phyloP scores from a whole-genome alignment of 148 eudicot species.

The Arbutus unedo region DNA sequence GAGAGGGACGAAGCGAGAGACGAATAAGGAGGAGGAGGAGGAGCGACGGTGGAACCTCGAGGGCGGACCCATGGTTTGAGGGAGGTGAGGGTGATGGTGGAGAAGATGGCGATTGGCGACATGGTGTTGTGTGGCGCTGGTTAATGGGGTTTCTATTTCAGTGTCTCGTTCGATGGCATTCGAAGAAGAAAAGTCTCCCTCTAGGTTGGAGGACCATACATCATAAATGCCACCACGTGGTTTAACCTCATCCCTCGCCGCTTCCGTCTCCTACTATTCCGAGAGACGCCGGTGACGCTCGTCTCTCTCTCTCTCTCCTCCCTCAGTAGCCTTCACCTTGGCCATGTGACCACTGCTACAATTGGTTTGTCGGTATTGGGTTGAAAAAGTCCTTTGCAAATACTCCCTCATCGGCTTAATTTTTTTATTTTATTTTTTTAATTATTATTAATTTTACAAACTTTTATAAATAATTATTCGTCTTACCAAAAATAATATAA shows the following conservation, averaged over 20 bases:
- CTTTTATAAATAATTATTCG: no score
- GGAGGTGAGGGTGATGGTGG: background rate
- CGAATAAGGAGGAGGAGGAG: constrained; percentile 31
- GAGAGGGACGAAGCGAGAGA: constrained; percentile 39
- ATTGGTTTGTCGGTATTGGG: no score
- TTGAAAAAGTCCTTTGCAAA: no score
- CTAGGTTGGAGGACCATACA: background rate
- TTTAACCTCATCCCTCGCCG: background rate
- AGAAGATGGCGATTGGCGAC: background rate
- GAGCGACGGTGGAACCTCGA: constrained; percentile 28
- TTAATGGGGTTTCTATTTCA: background rate
- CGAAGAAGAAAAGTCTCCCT: background rate
- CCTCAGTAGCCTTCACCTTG: no score
- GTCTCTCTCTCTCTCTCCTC: background rate
- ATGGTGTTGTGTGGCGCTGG: background rate
- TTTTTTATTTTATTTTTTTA: no score
- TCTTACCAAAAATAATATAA: no score
- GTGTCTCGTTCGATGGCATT: background rate
- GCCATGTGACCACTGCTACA: no score
- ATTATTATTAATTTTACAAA: no score
- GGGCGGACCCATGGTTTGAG: constrained; percentile 23
- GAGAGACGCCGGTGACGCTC: background rate
- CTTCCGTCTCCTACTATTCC: background rate
- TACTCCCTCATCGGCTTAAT: no score
- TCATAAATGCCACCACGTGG: background rate